A percentile compares a stretch with the other conserved stretches of the same genome.
phyloP scores from a whole-genome alignment of 2,329 filamentous ascomycete species.

The Byssoonygena ceratinophila region DNA sequence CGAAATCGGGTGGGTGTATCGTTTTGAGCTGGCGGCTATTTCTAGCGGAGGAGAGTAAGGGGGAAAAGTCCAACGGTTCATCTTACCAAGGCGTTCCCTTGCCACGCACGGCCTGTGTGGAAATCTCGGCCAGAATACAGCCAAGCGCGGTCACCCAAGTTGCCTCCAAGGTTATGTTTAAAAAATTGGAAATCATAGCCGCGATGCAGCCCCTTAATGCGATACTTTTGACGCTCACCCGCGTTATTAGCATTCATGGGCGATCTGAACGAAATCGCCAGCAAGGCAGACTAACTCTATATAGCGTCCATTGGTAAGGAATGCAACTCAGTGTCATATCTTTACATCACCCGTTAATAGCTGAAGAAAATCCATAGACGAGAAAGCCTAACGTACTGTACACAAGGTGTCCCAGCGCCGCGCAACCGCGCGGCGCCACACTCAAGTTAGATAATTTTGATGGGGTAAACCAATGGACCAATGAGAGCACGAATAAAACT shows the following conservation, averaged over 20 bases:
- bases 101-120: conserved; percentile 55
- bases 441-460: no score
- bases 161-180: conserved; percentile 53
- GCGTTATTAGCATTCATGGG: conserved; percentile 41
- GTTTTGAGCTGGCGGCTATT: conserved; percentile 52
- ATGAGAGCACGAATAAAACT: no score
- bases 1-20: conserved; percentile 46
- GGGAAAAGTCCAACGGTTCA: conserved; percentile 72
- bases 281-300: conserved; percentile 57
- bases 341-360: no score
- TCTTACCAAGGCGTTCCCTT: conserved; percentile 64
- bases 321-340: conserved; percentile 60
- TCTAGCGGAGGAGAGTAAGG: no score
- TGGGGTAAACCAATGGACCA: no score
- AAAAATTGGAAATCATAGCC: conserved; percentile 62
- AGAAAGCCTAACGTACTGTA: no score
- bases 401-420: no score
- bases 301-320: conserved; percentile 57
- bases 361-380: no score
- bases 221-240: conserved; percentile 39
- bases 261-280: conserved; percentile 50
- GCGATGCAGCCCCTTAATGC: conserved; percentile 55
- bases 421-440: no score
- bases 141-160: conserved; percentile 52
- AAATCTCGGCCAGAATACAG: conserved; percentile 58